A percentile compares a stretch with the other conserved stretches of the same genome.
Evolutionary conservation across 2,329 filamentous ascomycete species (phyloP).

Genomic region (Lachnellula cervina): DNA sequence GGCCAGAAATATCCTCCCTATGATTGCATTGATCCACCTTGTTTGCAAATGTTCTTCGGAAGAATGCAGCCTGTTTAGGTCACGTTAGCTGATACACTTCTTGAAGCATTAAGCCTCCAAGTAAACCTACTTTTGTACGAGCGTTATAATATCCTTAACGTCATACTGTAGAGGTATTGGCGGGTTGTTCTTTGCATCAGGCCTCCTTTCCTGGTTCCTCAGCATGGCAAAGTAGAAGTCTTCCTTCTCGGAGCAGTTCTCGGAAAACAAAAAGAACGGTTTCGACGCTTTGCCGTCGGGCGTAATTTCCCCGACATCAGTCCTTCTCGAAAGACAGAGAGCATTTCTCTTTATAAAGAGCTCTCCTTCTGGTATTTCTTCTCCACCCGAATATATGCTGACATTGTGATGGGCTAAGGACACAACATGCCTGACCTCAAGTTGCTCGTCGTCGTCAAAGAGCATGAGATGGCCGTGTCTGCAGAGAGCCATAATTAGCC

Average conservation of each 20-base stretch:
- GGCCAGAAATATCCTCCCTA: constrained; percentile 83
- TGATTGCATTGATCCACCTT: constrained; percentile 86
- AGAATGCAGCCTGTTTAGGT: constrained; percentile 68
- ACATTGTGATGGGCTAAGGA: constrained; percentile 85
- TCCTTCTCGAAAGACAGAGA: constrained; percentile 69
- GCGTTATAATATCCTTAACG: constrained; percentile 76
- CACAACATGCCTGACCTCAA: constrained; percentile 94
- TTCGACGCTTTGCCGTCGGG: constrained; percentile 59
- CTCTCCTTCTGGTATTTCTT: constrained; percentile 80
- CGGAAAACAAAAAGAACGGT: constrained; percentile 90
- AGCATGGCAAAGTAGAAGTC: constrained; percentile 96
- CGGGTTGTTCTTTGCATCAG: constrained; percentile 49
- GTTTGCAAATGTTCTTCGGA: constrained; percentile 88
- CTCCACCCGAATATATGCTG: constrained; percentile 76
- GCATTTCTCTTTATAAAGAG: constrained; percentile 94
- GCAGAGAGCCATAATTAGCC: constrained; percentile 5
- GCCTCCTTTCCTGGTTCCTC: constrained; percentile 71
- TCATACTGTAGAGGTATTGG: constrained; percentile 75
- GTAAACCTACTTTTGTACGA: constrained; percentile 58
- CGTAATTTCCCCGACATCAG: constrained; percentile 47
- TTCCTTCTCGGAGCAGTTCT: constrained; percentile 94
- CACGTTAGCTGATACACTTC: not conserved
- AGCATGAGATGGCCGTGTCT: constrained; percentile 96
- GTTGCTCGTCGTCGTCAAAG: constrained; percentile 90
- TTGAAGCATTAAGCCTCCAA: not conserved